phyloP scores from a whole-genome alignment of 2,329 filamentous ascomycete genomes.

The Stachybotrys elegans region DNA sequence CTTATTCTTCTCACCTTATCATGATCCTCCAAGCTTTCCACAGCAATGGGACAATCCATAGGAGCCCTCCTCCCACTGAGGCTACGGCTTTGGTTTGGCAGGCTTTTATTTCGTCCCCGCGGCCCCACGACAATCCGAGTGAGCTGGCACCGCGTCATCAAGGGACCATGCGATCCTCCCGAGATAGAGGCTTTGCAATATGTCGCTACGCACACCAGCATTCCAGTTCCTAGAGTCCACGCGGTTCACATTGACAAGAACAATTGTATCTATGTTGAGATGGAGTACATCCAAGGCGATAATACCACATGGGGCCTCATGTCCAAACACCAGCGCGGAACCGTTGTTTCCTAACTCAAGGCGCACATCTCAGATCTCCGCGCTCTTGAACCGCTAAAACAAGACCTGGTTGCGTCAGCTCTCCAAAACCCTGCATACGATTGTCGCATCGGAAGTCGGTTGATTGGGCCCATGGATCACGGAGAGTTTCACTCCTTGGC shows the following conservation, averaged over 20 bases:
- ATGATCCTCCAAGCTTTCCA: conserved; percentile 1
- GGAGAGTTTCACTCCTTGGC: conserved; percentile 18
- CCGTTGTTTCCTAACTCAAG: conserved; percentile 17
- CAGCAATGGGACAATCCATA: conserved; percentile 20
- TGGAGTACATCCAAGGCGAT: conserved; percentile 19
- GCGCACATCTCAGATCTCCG: conserved; percentile 16
- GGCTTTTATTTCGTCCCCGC: conserved; percentile 15
- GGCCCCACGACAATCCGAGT: conserved; percentile 12
- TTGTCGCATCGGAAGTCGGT: conserved; percentile 16
- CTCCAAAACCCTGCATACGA: conserved; percentile 20
- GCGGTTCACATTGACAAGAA: conserved; percentile 13
- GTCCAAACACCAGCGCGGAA: conserved; percentile 12
- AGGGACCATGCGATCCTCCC: conserved; percentile 21
- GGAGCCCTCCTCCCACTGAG: conserved; percentile 15
- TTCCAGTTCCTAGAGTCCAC: conserved; percentile 22
- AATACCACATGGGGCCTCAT: conserved; percentile 13
- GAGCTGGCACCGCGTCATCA: conserved; percentile 22
- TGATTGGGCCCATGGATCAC: conserved; percentile 19
- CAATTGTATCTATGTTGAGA: conserved; percentile 18
- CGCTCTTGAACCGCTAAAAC: conserved; percentile 15
- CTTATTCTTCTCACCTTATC: no score
- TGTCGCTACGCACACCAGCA: conserved; percentile 17
- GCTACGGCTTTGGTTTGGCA: conserved; percentile 21
- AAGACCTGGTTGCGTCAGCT: conserved; percentile 17
- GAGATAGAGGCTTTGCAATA: conserved; percentile 26